Base-by-base conservation (phyloP, 2,329 filamentous ascomycete genomes). In the Cercospora nicotianae region DNA sequence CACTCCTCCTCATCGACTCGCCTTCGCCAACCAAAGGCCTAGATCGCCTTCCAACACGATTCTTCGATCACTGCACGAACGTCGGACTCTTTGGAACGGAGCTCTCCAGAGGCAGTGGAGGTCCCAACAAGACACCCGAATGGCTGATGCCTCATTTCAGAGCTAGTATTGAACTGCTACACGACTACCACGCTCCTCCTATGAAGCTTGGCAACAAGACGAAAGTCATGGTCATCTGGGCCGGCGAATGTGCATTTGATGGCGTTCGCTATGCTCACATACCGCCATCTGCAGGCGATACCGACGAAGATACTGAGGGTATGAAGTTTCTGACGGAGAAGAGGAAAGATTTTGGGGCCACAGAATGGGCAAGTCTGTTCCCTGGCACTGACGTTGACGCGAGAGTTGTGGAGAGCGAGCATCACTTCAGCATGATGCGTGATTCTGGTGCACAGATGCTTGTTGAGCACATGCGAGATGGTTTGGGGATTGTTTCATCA, bases 1-100 rank as follows among this genome's bases (percentile, higher is more conserved):
- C 62, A 2, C 69, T 79, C 10, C 67, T 75, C n/a, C 69, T 79
- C 3, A 68, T 79, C 58, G 77, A 79, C 62, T 71, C 75, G 3
- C 77, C 77, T 1, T 63, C 68, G 30, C 77, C 76, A 6, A 72
- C 68, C 23, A 66, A 72, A 39, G 74, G 71, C 2, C 68, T 93
- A 7, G 88, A 92, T 79, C 87, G 88, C 20, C 84, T 91, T 1
- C 91, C 91, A 2, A 76, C 79, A 20, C 80, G 80, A 33, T 77
- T 86, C 16, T 84, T 85, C 73, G 78, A 82, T 66, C 84, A 83
- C 78, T 84, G 83, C 71, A 79, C 83, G 66, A 76, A 77, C 8
- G 79, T 83, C 53, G 81, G 81, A 28, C 76, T 86, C 48, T 82
- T 86, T 64, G 83, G 82, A 13, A 78, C 80, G 51, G 80, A 80